Evolutionary conservation across 352 stramenopile species (phyloP).

Genomic region (Phytophthora palmivora): DNA sequence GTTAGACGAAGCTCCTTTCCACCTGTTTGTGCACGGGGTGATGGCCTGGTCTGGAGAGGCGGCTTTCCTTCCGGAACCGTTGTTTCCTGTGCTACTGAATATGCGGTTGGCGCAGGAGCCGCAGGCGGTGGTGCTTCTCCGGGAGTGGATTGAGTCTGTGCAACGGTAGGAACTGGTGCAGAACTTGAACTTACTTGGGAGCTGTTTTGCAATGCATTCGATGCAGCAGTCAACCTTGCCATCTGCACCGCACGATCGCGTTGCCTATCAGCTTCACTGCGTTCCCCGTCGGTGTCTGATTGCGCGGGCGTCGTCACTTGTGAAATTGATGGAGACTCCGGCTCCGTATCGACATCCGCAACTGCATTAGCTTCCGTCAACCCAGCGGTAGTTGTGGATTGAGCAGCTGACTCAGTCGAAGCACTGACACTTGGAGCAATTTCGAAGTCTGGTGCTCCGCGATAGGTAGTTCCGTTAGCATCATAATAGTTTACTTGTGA

Average conservation of each 20-base stretch:
- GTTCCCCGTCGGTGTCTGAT: no score
- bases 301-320: no score
- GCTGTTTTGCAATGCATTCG: no score
- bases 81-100: constrained; percentile 5
- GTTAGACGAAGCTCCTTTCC: constrained; percentile 32
- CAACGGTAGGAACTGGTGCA: background rate
- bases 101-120: background rate
- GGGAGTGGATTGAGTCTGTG: constrained; percentile 20
- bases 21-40: constrained; percentile 23
- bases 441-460: constrained; percentile 63
- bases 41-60: constrained; percentile 28
- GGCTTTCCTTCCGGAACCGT: constrained; percentile 22
- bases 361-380: constrained; percentile 18
- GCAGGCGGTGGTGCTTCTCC: constrained; percentile 22
- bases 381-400: background rate
- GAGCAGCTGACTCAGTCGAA: background rate
- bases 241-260: no score
- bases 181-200: constrained; percentile 17
- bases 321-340: no score
- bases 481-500: constrained; percentile 74
- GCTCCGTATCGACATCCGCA: no score
- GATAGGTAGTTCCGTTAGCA: constrained; percentile 69
- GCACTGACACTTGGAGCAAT: constrained; percentile 32
- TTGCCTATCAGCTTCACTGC: no score
- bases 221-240: no score